These are phyloP conservation scores for Kazachstania martiniae DNA, from an alignment of 805 yeast species.

Conservation along the genomic window DNA sequence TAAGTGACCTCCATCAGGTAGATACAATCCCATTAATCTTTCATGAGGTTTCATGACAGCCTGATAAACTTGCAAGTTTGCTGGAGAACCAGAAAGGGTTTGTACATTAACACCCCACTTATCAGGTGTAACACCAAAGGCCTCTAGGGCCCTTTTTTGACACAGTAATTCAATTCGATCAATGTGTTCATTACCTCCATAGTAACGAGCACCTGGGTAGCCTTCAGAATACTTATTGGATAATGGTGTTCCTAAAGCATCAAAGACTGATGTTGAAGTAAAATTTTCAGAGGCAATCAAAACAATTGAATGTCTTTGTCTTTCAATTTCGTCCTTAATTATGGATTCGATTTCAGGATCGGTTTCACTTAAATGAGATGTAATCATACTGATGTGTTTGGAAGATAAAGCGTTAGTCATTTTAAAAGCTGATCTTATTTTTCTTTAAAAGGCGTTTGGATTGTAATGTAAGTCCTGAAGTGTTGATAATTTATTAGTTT, in stretches of 20 bases:
- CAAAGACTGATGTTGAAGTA: constrained; percentile 92
- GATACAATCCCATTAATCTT: constrained; percentile 93
- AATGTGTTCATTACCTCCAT: constrained; percentile 96
- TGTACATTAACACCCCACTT: constrained; percentile 98
- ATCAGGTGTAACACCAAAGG: constrained; percentile 68
- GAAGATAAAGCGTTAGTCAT: constrained; percentile 58
- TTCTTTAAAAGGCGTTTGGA: no score
- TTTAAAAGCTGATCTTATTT: no score
- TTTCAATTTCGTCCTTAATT: constrained; percentile 67
- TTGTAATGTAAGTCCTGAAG: no score
- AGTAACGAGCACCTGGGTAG: constrained; percentile 97
- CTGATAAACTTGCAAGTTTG: constrained; percentile 92
- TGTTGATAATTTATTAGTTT: no score
- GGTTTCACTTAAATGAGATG: constrained; percentile 44
- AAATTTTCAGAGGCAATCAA: constrained; percentile 96
- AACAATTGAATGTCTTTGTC: constrained; percentile 90
- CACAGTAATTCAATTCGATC: constrained; percentile 89
- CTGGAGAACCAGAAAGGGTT: constrained; percentile 94
- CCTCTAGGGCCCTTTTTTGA: constrained; percentile 88
- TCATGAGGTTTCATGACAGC: constrained; percentile 93
- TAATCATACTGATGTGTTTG: constrained; percentile 53
- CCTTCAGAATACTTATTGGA: constrained; percentile 98
- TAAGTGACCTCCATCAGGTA: constrained; percentile 98
- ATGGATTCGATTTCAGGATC: constrained; percentile 74
- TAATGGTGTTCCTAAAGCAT: constrained; percentile 95